Evolutionary conservation across 192 early-diverging fungal genomes (phyloP).

Genomic region (Backusella morwellensis): DNA sequence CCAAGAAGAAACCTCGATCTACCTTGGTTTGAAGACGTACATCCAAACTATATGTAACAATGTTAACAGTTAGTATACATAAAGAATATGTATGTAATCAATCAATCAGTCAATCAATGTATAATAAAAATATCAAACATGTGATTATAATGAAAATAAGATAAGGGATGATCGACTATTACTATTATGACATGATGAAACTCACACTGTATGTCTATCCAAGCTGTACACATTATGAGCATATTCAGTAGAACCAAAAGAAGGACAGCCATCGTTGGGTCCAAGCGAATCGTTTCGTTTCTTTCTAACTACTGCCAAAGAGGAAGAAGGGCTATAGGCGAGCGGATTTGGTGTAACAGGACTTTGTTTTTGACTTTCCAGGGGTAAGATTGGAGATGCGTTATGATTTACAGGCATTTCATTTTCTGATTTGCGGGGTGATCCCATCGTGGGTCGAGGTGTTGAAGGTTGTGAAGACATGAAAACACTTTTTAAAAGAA

Average conservation of each 20-base stretch:
- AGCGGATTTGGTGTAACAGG: slow-evolving; percentile 9
- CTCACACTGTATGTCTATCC: slow-evolving; percentile 18
- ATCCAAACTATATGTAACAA: slow-evolving; percentile 42
- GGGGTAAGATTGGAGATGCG: neutral
- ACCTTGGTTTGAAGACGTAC: slow-evolving; percentile 60
- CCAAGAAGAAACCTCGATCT: slow-evolving; percentile 79
- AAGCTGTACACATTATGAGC: slow-evolving; percentile 4
- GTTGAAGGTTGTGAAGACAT: slow-evolving; percentile 17
- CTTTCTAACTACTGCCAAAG: neutral
- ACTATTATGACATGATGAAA: neutral
- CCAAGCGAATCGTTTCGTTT: slow-evolving; percentile 9
- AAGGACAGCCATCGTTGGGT: slow-evolving; percentile 1
- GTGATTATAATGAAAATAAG: neutral
- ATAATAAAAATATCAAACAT: neutral
- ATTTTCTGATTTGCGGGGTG: neutral
- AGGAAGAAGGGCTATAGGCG: neutral
- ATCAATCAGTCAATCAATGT: neutral
- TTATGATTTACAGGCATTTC: neutral
- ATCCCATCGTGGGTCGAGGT: slow-evolving; percentile 5
- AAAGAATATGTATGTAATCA: neutral
- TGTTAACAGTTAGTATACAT: neutral
- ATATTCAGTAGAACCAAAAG: slow-evolving; percentile 16
- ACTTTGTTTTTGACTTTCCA: slow-evolving; percentile 15
- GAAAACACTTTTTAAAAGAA: neutral
- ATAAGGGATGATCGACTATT: too few relatives aligned